Evolutionary conservation across 2,329 filamentous ascomycete genomes (phyloP).

Genomic region (Calonectria hawksworthii): DNA sequence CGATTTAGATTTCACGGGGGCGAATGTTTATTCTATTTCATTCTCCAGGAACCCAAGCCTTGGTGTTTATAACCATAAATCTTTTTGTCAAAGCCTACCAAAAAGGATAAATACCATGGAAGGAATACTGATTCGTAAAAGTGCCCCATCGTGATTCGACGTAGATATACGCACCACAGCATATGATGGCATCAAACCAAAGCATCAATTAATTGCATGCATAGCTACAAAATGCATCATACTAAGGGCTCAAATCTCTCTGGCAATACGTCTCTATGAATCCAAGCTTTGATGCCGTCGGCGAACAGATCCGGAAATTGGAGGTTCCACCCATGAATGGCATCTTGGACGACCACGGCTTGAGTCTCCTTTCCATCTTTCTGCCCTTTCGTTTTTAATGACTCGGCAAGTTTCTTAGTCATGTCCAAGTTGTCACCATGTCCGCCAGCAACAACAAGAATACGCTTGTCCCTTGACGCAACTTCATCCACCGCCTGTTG

Average conservation of each 20-base stretch:
- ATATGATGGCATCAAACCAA: background rate
- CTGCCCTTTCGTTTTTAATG: constrained; percentile 35
- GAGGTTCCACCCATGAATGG: constrained; percentile 55
- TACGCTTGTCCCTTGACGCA: constrained; percentile 4
- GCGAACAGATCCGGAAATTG: constrained; percentile 54
- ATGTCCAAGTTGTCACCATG: constrained; percentile 26
- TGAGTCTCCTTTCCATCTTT: constrained; percentile 35
- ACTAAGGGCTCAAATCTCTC: constrained; percentile 20
- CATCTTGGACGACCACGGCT: constrained; percentile 49
- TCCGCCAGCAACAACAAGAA: constrained; percentile 17
- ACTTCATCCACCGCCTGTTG: constrained; percentile 10
- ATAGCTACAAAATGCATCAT: background rate
- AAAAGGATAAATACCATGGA: background rate
- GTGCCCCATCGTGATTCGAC: background rate
- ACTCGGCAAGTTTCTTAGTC: constrained; percentile 42
- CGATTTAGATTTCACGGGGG: constrained; percentile 38
- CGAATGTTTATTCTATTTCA: background rate
- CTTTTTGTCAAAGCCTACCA: background rate
- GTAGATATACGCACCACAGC: background rate
- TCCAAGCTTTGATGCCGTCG: constrained; percentile 51
- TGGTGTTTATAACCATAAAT: background rate
- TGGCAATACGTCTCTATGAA: constrained; percentile 44
- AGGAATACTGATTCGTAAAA: background rate
- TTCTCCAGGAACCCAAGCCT: background rate
- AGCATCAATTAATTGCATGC: background rate